Percentiles rank a stretch among this genome's conserved stretches.
Conservation (phyloP, 78 protist species). For the Dictyostelium firmibasis region DNA sequence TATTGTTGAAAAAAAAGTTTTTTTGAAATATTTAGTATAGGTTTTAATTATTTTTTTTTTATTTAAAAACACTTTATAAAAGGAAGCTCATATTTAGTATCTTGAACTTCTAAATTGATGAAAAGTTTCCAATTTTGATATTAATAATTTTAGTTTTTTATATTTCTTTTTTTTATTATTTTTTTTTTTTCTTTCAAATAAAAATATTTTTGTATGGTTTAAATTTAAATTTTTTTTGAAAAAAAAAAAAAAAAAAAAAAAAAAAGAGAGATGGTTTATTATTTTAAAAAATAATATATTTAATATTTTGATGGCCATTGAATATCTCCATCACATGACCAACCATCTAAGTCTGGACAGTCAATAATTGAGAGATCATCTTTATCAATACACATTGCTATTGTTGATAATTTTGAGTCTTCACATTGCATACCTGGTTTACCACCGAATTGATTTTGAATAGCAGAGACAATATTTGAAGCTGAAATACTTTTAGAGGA, state of each 20-base stretch:
- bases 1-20: neutral
- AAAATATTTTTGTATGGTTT: too few species aligned
- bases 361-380: conserved; percentile 14
- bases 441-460: neutral
- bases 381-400: conserved; percentile 30
- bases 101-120: too few species aligned
- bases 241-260: neutral
- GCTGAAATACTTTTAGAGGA: neutral
- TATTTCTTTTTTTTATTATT: neutral
- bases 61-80: too few species aligned
- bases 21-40: neutral
- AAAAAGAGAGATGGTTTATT: neutral
- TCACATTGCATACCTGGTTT: conserved; percentile 36
- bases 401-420: neutral
- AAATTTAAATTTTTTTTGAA: neutral
- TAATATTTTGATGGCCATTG: neutral
- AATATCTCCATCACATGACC: conserved; percentile 2
- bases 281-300: neutral
- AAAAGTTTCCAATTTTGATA: too few species aligned
- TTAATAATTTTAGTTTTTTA: too few species aligned
- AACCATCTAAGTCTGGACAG: conserved; percentile 32
- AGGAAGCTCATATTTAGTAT: too few species aligned
- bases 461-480: neutral
- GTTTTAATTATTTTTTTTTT: too few species aligned
- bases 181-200: too few species aligned